Evolutionary conservation across 225 moss, liverwort and hornwort genomes (phyloP).

Genomic region (Physcomitrium patens): DNA sequence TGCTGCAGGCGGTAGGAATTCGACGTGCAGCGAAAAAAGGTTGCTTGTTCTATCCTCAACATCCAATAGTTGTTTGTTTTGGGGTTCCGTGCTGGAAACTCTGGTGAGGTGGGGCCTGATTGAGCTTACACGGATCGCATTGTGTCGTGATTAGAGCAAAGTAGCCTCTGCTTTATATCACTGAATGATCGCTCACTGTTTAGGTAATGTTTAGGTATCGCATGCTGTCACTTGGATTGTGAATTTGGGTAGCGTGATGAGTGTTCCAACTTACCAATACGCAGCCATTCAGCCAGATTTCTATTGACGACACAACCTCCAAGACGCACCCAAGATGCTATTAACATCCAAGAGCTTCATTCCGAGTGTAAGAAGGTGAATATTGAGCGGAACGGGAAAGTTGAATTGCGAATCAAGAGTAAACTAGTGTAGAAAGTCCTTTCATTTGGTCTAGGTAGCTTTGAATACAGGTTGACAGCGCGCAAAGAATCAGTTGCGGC

Average conservation of each 20-base stretch:
- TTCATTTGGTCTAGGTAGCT: conserved; percentile 21
- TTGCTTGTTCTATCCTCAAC: neutral
- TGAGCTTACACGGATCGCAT: too few species aligned
- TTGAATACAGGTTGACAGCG: conserved; percentile 18
- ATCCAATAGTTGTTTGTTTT: neutral
- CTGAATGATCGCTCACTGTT: too few species aligned
- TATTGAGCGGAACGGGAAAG: neutral
- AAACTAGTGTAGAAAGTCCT: neutral
- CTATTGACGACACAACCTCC: too few species aligned
- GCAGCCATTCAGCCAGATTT: too few species aligned
- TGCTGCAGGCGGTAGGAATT: neutral
- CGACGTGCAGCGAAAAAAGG: neutral
- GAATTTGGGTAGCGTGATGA: neutral
- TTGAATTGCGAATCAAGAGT: neutral
- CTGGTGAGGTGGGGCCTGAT: neutral
- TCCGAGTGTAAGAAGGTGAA: neutral
- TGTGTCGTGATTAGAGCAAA: neutral
- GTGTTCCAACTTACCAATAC: too few species aligned
- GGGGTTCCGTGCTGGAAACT: conserved; percentile 2
- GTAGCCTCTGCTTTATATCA: too few species aligned
- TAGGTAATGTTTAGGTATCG: too few species aligned
- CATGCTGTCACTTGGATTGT: neutral
- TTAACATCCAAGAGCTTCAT: neutral
- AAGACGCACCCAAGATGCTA: neutral
- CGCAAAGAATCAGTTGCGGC: conserved; percentile 40